Base-by-base conservation (phyloP, 2,329 filamentous ascomycete species). In the Colletotrichum sp. region DNA sequence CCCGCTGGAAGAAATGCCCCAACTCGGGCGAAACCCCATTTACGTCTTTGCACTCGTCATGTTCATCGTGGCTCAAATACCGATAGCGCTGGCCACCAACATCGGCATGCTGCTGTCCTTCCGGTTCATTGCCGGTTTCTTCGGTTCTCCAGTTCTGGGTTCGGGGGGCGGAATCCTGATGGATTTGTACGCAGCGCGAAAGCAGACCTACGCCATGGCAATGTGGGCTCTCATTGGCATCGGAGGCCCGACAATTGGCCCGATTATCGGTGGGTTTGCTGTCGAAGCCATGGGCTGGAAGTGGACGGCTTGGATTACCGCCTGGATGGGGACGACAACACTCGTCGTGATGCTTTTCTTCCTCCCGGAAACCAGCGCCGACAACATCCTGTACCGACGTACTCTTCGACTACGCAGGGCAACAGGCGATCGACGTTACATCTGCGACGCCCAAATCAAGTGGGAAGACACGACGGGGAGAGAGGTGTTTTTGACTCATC, bases 251-350 rank as follows among this genome's bases (percentile, higher is more conserved):
- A 75, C 74, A 9, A 9, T 75, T n/a, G 74, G 74, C 9, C 74
- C 74, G 34, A 74, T 76, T 13, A 44, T 76, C 6, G 74, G 74
- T 15, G 74, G 74, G 9, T 76, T 74, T 34, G 74, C 74, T 5
- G 74, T 76, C 36, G 66, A 76, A 32, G 16, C 39, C 5, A 71
- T 75, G 30, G 72, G 76, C 2, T 81, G 80, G 79, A 67, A 60
- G 0, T 81, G 79, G 80, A 71, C 79, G 4, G 75, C 78, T 8
- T 80, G 79, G 78, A 78, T 79, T 48, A 55, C 79, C 0, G 71
- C 74, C 19, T 80, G 79, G 78, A 12, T 77, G 1, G 78, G 71
- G 11, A 64, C 74, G 1, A 52, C 66, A 7, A 72, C 75, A 3
- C 69, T 81, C 1, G 34, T 76, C 11, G 16, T 78, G 7, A 66